Conservation (phyloP, 805 yeast species). For the Blastobotrys americana region DNA sequence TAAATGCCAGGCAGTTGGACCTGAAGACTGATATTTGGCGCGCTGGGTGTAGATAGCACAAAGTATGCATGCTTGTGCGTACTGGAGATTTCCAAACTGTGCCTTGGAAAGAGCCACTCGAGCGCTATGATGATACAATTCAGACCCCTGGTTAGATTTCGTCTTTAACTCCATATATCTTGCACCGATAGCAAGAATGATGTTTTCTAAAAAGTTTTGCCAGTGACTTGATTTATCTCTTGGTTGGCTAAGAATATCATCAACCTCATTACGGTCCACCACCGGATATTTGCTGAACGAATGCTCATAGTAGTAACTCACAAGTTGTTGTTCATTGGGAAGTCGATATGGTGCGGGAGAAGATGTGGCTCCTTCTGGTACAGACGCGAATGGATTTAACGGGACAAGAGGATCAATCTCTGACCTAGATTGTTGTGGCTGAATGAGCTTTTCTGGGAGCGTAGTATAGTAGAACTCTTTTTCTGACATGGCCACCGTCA, state of each 20-base stretch:
- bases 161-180: slow-evolving; percentile 9
- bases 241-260: not conserved
- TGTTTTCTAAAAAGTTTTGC: slow-evolving; percentile 9
- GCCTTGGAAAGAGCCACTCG: slow-evolving; percentile 4
- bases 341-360: not conserved
- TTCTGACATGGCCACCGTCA: slow-evolving; percentile 12
- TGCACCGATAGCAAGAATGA: slow-evolving; percentile 13
- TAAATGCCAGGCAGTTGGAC: slow-evolving; percentile 12
- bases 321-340: not conserved
- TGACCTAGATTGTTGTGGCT: not conserved
- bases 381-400: not conserved
- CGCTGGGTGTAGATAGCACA: slow-evolving; percentile 10
- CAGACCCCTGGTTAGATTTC: slow-evolving; percentile 4
- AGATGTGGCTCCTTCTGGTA: not conserved
- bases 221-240: slow-evolving; percentile 1
- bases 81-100: slow-evolving; percentile 2
- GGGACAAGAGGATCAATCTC: not conserved
- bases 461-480: slow-evolving; percentile 10
- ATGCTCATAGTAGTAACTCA: not conserved
- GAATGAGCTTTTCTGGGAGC: too few species aligned
- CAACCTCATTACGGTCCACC: not conserved
- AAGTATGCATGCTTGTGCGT: slow-evolving; percentile 11
- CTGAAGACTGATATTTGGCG: slow-evolving; percentile 1
- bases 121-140: slow-evolving; percentile 8
- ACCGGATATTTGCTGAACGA: not conserved